Base-by-base conservation (phyloP, 163 green algal species). In the Trebouxia gelatinosa region DNA sequence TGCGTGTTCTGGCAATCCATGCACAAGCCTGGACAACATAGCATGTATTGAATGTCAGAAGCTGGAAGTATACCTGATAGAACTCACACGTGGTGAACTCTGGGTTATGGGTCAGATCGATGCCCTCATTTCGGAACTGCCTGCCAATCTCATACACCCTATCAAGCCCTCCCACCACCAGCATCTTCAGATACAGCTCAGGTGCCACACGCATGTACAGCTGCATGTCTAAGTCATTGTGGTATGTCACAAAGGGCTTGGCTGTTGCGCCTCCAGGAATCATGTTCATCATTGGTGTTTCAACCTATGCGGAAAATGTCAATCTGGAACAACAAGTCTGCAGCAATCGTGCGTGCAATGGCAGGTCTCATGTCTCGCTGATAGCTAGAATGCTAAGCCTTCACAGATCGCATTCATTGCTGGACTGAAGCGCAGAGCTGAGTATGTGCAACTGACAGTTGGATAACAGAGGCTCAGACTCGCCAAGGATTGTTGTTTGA, bases 161-260 rank as follows among this genome's bases (percentile, higher is more conserved):
- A 83, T 99, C 95, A 78, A 99, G 91, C 17, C 95, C 95, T 16
- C 95, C 95, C 35, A 95, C 91, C 58, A 96, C 84, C 57, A 98
- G 81, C 31, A 92, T 82, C 86, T 99, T 99, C 7, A 99, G 92
- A 81, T 98, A 93, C 80, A 99, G 90, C 91, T 99, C 95, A n/a
- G 79, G 74, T 1, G 79, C 79, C 6, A 99, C 92, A 70, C 96
- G 92, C 93, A 99, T 97, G 92, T 95, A 99, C 31, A 99, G 92
- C 78, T 92, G 81, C 93, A 98, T 97, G 91, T 97, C 87, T 6
- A 99, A 93, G 81, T 99, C 96, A 88, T 98, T 99, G 91, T 99
- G 96, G 82, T 97, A 90, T 2, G 95, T 99, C 29, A 97, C 85
- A 82, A 99, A 99, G 35, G 96, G 96, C 32, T 87, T 85, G 0